Base-by-base conservation (phyloP, 106 monocot genomes). In the Hemerocallis citrina region DNA sequence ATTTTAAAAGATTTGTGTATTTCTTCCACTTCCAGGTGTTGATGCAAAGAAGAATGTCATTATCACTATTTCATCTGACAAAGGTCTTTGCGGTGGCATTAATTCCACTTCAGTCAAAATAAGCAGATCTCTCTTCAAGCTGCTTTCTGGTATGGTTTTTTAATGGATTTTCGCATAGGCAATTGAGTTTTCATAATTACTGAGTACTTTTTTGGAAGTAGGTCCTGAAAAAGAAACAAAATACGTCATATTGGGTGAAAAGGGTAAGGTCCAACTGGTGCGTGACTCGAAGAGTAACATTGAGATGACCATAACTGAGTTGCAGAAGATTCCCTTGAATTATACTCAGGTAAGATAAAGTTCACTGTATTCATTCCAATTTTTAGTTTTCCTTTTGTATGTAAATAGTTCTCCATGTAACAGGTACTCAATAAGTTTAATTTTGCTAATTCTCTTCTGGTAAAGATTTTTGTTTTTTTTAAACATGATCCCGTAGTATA, bases 41-140 rank as follows among this genome's bases (percentile, higher is more conserved):
- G 89, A 95, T 72, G 95, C 84, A 50, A 95, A 95, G 78, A 95
- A 90, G 76, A 95, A 89, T 68, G 86, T 95, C 61, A 89, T 95
- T 54, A 48, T 95, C 47, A 67, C 83, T 11, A 41, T 95, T 61
- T 52, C 81, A 3, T 95, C 95, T 63, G 95, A 95, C 78, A 95
- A 95, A 72, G 95, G 95, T 77, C 89, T 95, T 63, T 95, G 95
- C 74, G 95, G 95, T 19, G 89, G 95, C 57, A 95, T 95, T 62
- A 95, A 95, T 42, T 95, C 95, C 22, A 89, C 89, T 4, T 83
- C 95, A 31, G 95, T 95, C 34, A 95, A 89, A 84, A 59, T 86
- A 21, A 95, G 95, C 95, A 89, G 79, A 69, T 70, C 89, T 68
- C 73, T 95, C 44, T 55, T 64, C 76, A 95, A 64, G 65, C 44